Evolutionary conservation across 768 basidiomycete genomes (phyloP), one percentile per base, ranked within the genome.

Genomic region (Cantharellus anzutake): DNA sequence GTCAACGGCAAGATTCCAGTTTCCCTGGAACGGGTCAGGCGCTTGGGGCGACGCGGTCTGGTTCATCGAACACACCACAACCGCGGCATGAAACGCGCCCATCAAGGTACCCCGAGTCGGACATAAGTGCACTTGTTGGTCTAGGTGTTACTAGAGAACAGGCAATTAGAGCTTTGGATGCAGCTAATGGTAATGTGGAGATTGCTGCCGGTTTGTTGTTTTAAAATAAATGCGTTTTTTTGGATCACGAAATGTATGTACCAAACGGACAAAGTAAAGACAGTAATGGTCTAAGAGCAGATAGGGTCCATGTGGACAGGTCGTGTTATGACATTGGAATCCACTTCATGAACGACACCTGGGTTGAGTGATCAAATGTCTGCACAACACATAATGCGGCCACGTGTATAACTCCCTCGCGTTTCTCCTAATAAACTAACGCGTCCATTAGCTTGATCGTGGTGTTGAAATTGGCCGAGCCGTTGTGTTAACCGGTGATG

Each of bases 131-230:
- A 2, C 72, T 98, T 20, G 78, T 91, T 73, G 79, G 77, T 53
- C 74, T 98, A 1, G 94, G 94, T 2, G 86, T 77, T 5, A 72
- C 80, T 39, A 74, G 87, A 63, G 84, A 91, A 59, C 71, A 81
- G 35, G 94, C 94, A 1, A 79, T 92, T 16, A 77, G 77, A 51
- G 75, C 81, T 51, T 72, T 98, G 61, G 78, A 84, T 11, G 85
- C 87, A 3, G 78, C 89, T 0, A 82, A 80, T 2, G 94, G 94
- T 2, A 89, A 93, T 68, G 73, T 90, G 29, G 90, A 96, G 63
- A 74, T 86, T 34, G 93, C 93, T 5, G 92, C 87, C 5, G 90
- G 88, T 41, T 71, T 94, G 67, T 68, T 96, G 59, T 97, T 97
- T 68, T 71, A 37, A 55, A 11, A 48, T 48, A 11, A 11, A 11